Evolutionary conservation across 2,329 filamentous ascomycete genomes (phyloP), one percentile per base, ranked within the genome.

Genomic region (Coniella vitis): DNA sequence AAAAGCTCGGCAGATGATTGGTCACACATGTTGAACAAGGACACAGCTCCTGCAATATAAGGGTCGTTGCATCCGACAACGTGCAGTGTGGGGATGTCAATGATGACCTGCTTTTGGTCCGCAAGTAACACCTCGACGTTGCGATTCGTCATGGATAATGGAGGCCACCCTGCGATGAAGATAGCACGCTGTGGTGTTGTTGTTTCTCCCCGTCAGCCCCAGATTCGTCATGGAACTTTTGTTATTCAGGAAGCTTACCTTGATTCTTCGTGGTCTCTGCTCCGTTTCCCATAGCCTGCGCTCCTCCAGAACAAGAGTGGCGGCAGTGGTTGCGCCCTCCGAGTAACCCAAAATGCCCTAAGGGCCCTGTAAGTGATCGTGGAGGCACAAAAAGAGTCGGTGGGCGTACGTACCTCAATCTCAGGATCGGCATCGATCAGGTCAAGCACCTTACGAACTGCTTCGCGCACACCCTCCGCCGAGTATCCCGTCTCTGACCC

Each of bases 101-200:
- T 60, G 43, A 59, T 57, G 38, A 63, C 52, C 1, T 70, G 67
- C 25, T 56, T 63, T 51, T 71, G 64, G 45, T 72, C 69, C 2
- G 66, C 59, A 4, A 71, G 61, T 7, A 57, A 38, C 20, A 52
- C 22, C 20, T 50, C 35, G 14, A 69, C 55, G 13, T 65, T 51
- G 2, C 63, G 56, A 4, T 60, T 59, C 10, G 63, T 56, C 0
- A 62, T 55, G 3, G 58, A 58, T 21, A 69, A 55, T 10, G 69
- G 69, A 3, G 70, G 70, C 66, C 68, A 72, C 0, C 69, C 71
- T 4, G 67, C 66, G 47, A 75, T 67, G 55, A 75, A 75, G 7
- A 75, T 57, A 1, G 67, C 70, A 10, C 64, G 64, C 55, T 72
- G 68, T 49, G 70, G 56, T 4, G 19, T 40, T 45, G n/a, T n/a